A percentile compares a stretch with the other conserved stretches of the same genome.
Evolutionary conservation across 768 basidiomycete genomes (phyloP).

Genomic region (Amanita rimosa): DNA sequence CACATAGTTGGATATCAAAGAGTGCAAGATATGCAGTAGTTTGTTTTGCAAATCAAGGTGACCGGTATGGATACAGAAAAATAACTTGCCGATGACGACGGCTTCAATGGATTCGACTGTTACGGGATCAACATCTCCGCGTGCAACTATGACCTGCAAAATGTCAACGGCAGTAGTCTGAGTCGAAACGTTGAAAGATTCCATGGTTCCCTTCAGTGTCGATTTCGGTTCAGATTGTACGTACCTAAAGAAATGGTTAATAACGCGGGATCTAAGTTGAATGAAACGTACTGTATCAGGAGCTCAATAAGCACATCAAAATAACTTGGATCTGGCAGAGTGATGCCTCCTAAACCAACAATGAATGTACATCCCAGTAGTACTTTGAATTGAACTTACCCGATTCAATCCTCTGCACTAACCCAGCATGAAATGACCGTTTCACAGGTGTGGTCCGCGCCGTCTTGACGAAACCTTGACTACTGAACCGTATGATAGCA

Average conservation of each 20-base stretch:
- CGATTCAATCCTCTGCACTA: slow-evolving; percentile 49
- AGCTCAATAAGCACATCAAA: slow-evolving; percentile 68
- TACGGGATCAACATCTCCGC: slow-evolving; percentile 64
- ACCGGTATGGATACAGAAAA: slow-evolving; percentile 52
- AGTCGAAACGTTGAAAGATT: slow-evolving; percentile 46
- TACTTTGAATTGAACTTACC: slow-evolving; percentile 27
- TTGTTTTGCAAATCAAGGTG: slow-evolving; percentile 88
- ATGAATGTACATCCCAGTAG: slow-evolving; percentile 6
- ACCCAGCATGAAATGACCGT: slow-evolving; percentile 50
- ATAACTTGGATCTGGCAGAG: slow-evolving; percentile 52
- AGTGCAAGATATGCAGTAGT: slow-evolving; percentile 83
- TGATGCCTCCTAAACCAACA: slow-evolving; percentile 19
- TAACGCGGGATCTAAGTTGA: slow-evolving; percentile 9
- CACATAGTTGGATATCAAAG: slow-evolving; percentile 39
- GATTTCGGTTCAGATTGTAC: slow-evolving; percentile 68
- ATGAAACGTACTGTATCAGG: slow-evolving; percentile 45
- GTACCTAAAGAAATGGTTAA: slow-evolving; percentile 36
- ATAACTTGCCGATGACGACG: slow-evolving; percentile 65
- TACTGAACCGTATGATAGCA: slow-evolving; percentile 76
- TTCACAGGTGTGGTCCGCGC: slow-evolving; percentile 54
- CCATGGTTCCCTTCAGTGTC: slow-evolving; percentile 37
- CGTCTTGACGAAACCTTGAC: slow-evolving; percentile 75
- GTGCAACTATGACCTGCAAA: slow-evolving; percentile 69
- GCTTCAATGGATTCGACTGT: slow-evolving; percentile 58
- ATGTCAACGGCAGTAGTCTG: slow-evolving; percentile 75